A percentile compares a stretch with the other conserved stretches of the same genome.
Evolutionary conservation across 2,329 filamentous ascomycete genomes (phyloP).

Genomic region (Arthrocladium fulminans): DNA sequence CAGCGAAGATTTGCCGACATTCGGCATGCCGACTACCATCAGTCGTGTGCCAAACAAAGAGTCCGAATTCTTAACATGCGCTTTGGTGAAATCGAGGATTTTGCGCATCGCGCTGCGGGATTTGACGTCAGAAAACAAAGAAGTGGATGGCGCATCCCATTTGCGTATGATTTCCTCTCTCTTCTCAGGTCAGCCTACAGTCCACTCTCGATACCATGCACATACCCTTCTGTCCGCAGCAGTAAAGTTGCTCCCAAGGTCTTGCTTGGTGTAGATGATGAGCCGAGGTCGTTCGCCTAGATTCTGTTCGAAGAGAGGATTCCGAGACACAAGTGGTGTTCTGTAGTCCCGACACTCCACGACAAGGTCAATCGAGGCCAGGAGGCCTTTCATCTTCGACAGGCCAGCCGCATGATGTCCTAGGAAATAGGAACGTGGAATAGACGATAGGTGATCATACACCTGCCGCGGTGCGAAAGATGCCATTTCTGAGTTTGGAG

Average conservation of each 20-base stretch:
- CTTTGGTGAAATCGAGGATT: slow-evolving; percentile 45
- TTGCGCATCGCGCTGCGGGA: slow-evolving; percentile 37
- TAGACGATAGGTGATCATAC: slow-evolving; percentile 64
- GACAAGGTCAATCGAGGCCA: slow-evolving; percentile 75
- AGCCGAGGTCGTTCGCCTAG: slow-evolving; percentile 65
- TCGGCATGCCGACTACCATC: slow-evolving; percentile 93
- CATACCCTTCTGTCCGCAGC: slow-evolving; percentile 27
- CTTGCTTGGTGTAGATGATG: slow-evolving; percentile 84
- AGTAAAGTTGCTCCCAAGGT: slow-evolving; percentile 51
- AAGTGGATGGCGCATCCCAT: slow-evolving; percentile 46
- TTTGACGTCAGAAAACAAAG: slow-evolving; percentile 46
- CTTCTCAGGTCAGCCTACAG: slow-evolving; percentile 22
- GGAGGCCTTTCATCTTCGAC: slow-evolving; percentile 68
- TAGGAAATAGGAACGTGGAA: slow-evolving; percentile 85
- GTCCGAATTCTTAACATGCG: slow-evolving; percentile 40
- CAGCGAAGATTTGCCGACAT: slow-evolving; percentile 92
- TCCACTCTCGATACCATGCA: slow-evolving; percentile 26
- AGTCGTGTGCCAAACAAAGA: slow-evolving; percentile 69
- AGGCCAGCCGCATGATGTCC: slow-evolving; percentile 83
- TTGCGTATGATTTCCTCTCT: slow-evolving; percentile 44
- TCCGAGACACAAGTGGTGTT: slow-evolving; percentile 78
- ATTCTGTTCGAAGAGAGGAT: slow-evolving; percentile 75
- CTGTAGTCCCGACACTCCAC: slow-evolving; percentile 93
- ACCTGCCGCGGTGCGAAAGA: slow-evolving; percentile 62
- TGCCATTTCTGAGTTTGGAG: slow-evolving; percentile 20